Evolutionary conservation across 345 rosid genomes (phyloP), one percentile per base, ranked within the genome.

Genomic region (Pistacia vera): DNA sequence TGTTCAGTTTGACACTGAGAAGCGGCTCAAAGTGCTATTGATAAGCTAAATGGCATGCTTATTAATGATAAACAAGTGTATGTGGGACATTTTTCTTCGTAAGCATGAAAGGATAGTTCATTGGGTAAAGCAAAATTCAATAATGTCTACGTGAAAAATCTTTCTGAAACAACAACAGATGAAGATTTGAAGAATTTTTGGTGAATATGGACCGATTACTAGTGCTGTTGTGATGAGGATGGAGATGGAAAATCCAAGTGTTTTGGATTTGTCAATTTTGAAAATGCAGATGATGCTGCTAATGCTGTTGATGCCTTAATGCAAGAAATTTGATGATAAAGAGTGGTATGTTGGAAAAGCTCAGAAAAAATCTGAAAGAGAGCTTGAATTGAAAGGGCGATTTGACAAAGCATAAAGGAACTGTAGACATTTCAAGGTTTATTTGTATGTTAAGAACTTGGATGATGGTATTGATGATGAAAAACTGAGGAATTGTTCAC

Each of bases 281-380:
- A 95, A 78, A 83, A 83, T 85, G 66, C 86, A 5, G 97, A 91
- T 71, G 94, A 86, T 64, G 98, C 98, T 71, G 94, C 93, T 66
- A 84, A 52, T 78, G 94, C 99, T 81, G 98, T 88, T 68, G 97
- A 92, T 55, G 90, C 93, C 85, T 95, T 38, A 93, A 95, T 78
- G 99, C 35, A 91, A 83, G 78, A 93, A 84, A 70, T 44, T 86
- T 76, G 98, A 95, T 7, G 98, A 92, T 22, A 93, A 92, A 81
- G 99, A 93, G 85, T 92, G 92, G 97, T 95, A 85, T 83, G 99
- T 92, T 67, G 99, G 99, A 44, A 93, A 87, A 86, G 99, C 99
- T 22, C 93, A 90, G 79, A 95, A 93, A 77, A 95, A 93, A 77
- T 87, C 86, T 13, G 98, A 95, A 78, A 93, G 98, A 81, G 98